Percentiles rank a stretch among this genome's conserved stretches.
Evolutionary conservation across 331 rosid genomes (phyloP).

Genomic region (Rosa hybrid): DNA sequence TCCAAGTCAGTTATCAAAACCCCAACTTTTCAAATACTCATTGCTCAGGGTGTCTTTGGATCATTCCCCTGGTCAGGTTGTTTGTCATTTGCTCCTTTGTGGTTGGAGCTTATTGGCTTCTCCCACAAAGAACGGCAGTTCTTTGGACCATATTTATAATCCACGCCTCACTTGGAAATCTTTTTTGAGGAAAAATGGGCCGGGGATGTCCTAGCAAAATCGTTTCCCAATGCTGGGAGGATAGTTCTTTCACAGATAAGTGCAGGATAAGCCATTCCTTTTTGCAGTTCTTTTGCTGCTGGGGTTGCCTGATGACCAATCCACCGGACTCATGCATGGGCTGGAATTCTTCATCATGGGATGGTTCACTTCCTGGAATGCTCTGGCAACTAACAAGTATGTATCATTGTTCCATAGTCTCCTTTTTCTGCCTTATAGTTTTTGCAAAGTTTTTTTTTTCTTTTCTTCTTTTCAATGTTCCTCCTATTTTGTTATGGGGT

Average conservation of each 20-base stretch:
- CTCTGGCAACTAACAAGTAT: slow-evolving; percentile 70
- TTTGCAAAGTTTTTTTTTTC: not conserved
- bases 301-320: slow-evolving; percentile 66
- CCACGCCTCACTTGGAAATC: no score
- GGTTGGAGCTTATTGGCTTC: slow-evolving; percentile 57
- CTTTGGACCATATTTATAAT: no score
- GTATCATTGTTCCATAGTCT: slow-evolving; percentile 8
- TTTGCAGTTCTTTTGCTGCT: slow-evolving; percentile 57
- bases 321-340: slow-evolving; percentile 50
- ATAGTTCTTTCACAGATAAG: slow-evolving; percentile 73
- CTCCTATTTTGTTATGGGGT: not conserved
- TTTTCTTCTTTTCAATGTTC: not conserved
- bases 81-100: slow-evolving; percentile 70
- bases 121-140: no score
- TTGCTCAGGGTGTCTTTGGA: slow-evolving; percentile 93
- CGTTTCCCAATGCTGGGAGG: slow-evolving; percentile 63
- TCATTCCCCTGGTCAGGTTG: slow-evolving; percentile 78
- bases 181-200: no score
- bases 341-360: slow-evolving; percentile 63
- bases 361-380: slow-evolving; percentile 59
- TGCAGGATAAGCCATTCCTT: slow-evolving; percentile 60
- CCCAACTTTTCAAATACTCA: slow-evolving; percentile 77
- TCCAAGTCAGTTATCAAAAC: slow-evolving; percentile 58
- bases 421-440: not conserved
- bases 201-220: not conserved